These are phyloP conservation scores for Cyclotella atomus DNA, from an alignment of 108 stramenopile species.

Conservation along the genomic window DNA sequence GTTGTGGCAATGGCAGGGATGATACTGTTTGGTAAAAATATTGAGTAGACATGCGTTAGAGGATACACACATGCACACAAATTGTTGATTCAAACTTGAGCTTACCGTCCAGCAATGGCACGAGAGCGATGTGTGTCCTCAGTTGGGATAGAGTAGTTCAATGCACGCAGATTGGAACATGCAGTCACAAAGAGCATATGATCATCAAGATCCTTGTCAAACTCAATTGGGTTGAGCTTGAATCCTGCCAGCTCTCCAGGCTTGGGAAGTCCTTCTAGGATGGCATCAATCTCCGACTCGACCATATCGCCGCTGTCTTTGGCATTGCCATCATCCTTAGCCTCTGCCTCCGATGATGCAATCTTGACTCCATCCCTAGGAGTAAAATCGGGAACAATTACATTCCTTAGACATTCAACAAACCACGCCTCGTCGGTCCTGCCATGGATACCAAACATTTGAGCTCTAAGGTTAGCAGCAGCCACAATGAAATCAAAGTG, in stretches of 20 bases:
- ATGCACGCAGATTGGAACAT: slow-evolving; percentile 94
- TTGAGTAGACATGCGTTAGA: background rate
- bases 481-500: slow-evolving; percentile 95
- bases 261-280: slow-evolving; percentile 77
- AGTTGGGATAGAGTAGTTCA: slow-evolving; percentile 96
- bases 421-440: slow-evolving; percentile 85
- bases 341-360: slow-evolving; percentile 94
- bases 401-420: slow-evolving; percentile 70
- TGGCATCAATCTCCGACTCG: slow-evolving; percentile 68
- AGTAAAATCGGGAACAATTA: slow-evolving; percentile 94
- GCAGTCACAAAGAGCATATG: slow-evolving; percentile 98
- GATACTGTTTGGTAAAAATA: slow-evolving; percentile 62
- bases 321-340: slow-evolving; percentile 54
- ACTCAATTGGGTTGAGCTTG: slow-evolving; percentile 90
- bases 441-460: slow-evolving; percentile 90
- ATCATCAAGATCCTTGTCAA: slow-evolving; percentile 97
- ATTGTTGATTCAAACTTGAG: background rate
- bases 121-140: slow-evolving; percentile 97
- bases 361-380: slow-evolving; percentile 97
- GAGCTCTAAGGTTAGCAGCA: slow-evolving; percentile 94
- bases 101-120: slow-evolving; percentile 92
- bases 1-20: slow-evolving; percentile 99
- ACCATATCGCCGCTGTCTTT: slow-evolving; percentile 54
- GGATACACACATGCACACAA: background rate
- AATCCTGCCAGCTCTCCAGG: slow-evolving; percentile 89